A percentile compares a stretch with the other conserved stretches of the same genome.
phyloP scores from a whole-genome alignment of 2,329 filamentous ascomycete genomes.

The Fusarium sp. region DNA sequence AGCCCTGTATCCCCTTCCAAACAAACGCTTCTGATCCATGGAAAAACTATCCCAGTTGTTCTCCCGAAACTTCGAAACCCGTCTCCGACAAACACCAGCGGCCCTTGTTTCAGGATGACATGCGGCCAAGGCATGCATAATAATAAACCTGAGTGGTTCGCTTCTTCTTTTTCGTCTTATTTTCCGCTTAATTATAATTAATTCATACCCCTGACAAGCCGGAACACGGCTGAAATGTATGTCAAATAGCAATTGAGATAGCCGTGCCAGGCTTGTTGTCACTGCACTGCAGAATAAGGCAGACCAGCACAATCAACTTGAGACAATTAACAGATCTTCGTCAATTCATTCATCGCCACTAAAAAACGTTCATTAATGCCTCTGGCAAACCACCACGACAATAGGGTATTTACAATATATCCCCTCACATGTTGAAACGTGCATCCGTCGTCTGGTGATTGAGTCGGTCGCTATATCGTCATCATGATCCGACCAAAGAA shows the following conservation, averaged over 20 bases:
- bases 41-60: slow-evolving; percentile 33
- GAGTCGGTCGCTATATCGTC: slow-evolving; percentile 39
- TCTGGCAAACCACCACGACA: neutral
- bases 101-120: slow-evolving; percentile 36
- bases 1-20: neutral
- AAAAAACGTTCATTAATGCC: slow-evolving; percentile 6
- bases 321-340: slow-evolving; percentile 10
- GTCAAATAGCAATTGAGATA: too few species aligned
- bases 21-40: slow-evolving; percentile 37
- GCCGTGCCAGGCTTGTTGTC: too few species aligned
- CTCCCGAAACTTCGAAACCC: slow-evolving; percentile 29
- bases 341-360: slow-evolving; percentile 13
- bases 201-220: slow-evolving; percentile 2
- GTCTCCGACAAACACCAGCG: slow-evolving; percentile 26
- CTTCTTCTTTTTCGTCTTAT: neutral
- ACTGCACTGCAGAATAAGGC: neutral
- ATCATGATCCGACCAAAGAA: slow-evolving; percentile 35
- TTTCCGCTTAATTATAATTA: slow-evolving; percentile 5
- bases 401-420: slow-evolving; percentile 29
- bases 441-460: slow-evolving; percentile 35
- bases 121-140: slow-evolving; percentile 20
- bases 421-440: slow-evolving; percentile 43
- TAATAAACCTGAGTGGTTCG: slow-evolving; percentile 11
- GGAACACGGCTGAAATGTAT: slow-evolving; percentile 19
- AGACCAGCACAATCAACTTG: slow-evolving; percentile 3